Percentiles rank a stretch among this genome's conserved stretches.
Evolutionary conservation across 768 basidiomycete species (phyloP).

Genomic region (Tricholoma matsutake): DNA sequence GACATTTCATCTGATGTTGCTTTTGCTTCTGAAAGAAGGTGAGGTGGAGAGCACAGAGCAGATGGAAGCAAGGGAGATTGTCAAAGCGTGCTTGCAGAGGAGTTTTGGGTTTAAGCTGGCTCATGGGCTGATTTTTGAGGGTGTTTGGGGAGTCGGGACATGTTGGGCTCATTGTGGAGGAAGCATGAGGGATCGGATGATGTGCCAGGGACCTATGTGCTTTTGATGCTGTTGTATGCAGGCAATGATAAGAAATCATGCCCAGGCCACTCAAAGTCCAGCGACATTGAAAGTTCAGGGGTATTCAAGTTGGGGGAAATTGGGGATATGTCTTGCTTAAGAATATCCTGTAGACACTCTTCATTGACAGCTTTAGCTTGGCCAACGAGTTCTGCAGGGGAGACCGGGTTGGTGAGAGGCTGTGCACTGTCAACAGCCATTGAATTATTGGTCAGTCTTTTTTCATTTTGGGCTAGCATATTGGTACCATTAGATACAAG

Average conservation of each 20-base stretch:
- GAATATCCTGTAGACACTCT: slow-evolving; percentile 16
- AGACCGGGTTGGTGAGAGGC: slow-evolving; percentile 22
- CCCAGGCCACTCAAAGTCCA: slow-evolving; percentile 1
- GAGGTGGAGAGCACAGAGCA: not conserved
- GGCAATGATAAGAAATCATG: not conserved
- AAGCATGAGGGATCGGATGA: not conserved
- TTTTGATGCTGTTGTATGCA: not conserved
- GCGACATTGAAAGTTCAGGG: not conserved
- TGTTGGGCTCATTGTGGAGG: not conserved
- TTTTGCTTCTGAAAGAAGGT: not conserved
- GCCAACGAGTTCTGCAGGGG: slow-evolving; percentile 23
- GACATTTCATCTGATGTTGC: not conserved
- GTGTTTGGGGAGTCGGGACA: slow-evolving; percentile 1
- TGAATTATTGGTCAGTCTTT: slow-evolving; percentile 37
- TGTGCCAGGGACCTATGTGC: not conserved
- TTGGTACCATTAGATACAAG: slow-evolving; percentile 63
- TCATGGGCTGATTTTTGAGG: not conserved
- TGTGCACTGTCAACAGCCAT: slow-evolving; percentile 28
- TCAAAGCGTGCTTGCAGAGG: not conserved
- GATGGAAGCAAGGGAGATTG: not conserved
- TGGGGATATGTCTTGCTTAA: slow-evolving; percentile 10
- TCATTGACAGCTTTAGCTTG: slow-evolving; percentile 18
- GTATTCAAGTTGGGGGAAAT: slow-evolving; percentile 15
- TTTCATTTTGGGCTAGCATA: slow-evolving; percentile 64
- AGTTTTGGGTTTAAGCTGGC: slow-evolving; percentile 1